Percentiles rank a stretch among this genome's conserved stretches.
Evolutionary conservation across 208 protist species (phyloP).

Genomic region (Trypanosoma mega): DNA sequence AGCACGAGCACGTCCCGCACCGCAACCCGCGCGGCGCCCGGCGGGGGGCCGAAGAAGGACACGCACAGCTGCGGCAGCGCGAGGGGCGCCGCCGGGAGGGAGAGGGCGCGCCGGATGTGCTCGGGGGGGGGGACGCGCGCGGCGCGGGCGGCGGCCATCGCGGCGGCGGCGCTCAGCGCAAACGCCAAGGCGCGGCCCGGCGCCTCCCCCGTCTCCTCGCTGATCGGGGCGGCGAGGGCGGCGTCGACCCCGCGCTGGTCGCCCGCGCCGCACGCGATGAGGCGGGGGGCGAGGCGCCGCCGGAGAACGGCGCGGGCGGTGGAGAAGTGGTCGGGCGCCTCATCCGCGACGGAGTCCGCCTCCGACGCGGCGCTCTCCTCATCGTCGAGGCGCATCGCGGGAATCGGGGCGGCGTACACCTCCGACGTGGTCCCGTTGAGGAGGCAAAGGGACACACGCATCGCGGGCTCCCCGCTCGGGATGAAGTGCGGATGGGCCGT

Average conservation of each 20-base stretch:
- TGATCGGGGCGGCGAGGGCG: slow-evolving; percentile 9
- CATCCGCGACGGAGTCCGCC: not conserved
- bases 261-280: not conserved
- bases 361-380: not conserved
- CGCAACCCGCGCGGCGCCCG: slow-evolving; percentile 8
- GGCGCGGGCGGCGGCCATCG: slow-evolving; percentile 43
- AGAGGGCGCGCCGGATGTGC: slow-evolving; percentile 21
- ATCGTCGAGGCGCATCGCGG: not conserved
- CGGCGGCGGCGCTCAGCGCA: slow-evolving; percentile 56
- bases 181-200: slow-evolving; percentile 32
- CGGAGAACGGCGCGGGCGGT: not conserved
- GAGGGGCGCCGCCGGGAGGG: slow-evolving; percentile 11
- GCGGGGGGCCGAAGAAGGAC: slow-evolving; percentile 34
- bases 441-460: slow-evolving; percentile 11
- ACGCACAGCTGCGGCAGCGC: slow-evolving; percentile 35
- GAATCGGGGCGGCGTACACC: slow-evolving; percentile 8
- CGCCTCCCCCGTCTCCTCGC: slow-evolving; percentile 35
- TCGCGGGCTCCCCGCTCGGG: not conserved
- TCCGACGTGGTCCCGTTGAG: slow-evolving; percentile 23
- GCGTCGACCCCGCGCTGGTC: not conserved
- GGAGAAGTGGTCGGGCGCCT: not conserved
- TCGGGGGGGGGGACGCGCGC: slow-evolving; percentile 34
- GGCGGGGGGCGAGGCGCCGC: no score
- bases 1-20: slow-evolving; percentile 21
- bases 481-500: slow-evolving; percentile 3